Evolutionary conservation across 2,329 filamentous ascomycete genomes (phyloP).

Genomic region (Thielaviopsis populi): DNA sequence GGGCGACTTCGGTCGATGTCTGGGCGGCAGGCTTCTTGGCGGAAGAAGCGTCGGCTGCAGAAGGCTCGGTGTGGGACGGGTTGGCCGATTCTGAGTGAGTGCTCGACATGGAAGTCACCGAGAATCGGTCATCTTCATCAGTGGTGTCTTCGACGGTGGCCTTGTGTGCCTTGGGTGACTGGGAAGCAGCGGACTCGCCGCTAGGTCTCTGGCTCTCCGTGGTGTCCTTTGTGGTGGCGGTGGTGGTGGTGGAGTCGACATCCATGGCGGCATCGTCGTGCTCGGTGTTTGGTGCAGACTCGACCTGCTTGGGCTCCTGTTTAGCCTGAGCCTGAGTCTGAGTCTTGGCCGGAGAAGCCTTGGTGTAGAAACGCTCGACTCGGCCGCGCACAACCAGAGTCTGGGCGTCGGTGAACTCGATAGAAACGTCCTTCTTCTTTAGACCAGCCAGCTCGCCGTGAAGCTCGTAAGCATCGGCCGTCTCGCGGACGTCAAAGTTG

Average conservation of each 20-base stretch:
- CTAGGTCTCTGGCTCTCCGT: background rate
- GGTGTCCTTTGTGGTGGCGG: constrained; percentile 27
- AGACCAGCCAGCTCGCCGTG: constrained; percentile 68
- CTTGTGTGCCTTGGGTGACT: constrained; percentile 31
- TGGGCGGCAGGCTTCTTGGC: constrained; percentile 20
- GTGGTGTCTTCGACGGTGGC: constrained; percentile 49
- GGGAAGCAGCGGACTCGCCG: constrained; percentile 17
- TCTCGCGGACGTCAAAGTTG: constrained; percentile 66
- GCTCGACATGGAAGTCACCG: constrained; percentile 18
- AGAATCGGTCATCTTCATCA: constrained; percentile 21
- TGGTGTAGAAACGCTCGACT: constrained; percentile 47
- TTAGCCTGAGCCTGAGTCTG: background rate
- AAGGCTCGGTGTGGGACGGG: constrained; percentile 19
- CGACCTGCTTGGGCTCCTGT: background rate
- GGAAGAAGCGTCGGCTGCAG: constrained; percentile 18
- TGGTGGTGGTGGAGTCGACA: constrained; percentile 30
- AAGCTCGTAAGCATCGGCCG: constrained; percentile 53
- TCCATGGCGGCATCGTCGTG: constrained; percentile 32
- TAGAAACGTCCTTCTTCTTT: constrained; percentile 55
- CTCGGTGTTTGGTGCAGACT: constrained; percentile 26
- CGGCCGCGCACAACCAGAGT: constrained; percentile 57
- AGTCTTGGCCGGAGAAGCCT: constrained; percentile 20
- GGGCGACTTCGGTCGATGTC: constrained; percentile 31
- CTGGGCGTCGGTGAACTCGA: constrained; percentile 66
- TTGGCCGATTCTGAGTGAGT: constrained; percentile 19